Evolutionary conservation across 169 alveolate genomes (phyloP), one percentile per base, ranked within the genome.

Genomic region (Neospora caninum): DNA sequence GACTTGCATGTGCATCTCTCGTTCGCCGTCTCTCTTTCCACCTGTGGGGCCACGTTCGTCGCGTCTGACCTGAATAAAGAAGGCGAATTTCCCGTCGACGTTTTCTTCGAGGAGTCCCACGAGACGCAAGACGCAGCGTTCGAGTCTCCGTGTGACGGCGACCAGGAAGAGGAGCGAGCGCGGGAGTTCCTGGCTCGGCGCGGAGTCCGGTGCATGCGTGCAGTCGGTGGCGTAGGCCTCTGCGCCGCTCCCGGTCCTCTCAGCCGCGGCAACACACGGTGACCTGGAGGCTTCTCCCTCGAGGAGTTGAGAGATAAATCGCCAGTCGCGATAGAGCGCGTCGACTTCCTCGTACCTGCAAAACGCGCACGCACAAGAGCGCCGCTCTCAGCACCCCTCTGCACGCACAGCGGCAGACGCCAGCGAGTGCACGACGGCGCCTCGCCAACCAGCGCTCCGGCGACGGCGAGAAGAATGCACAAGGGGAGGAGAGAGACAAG

Each of bases 271-370:
- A 22, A 27, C 25, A 16, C 73, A 64, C 73, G 73, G n/a, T 64
- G 64, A 53, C 38, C 34, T 43, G 27, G 86, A 78, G 43, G 31
- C 13, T 29, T 64, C 86, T 7, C 45, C 9, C 86, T 78, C 39
- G 43, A 36, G 45, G n/a, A 78, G 42, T 43, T 78, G 27, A 18
- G n/a, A 20, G 13, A n/a, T 38, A n/a, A 78, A 78, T 39, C 36
- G n/a, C 89, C 89, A 82, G 89, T 82, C 89, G 67, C 25, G 20
- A 29, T 82, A 82, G 10, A 82, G 34, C 89, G 89, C 89, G 69
- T 82, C 67, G 41, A 82, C 54, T 41, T 82, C 89, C 36, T 82
- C 89, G 41, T 82, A 82, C 89, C 89, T 82, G 89, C 53, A 41
- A 31, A 13, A 41, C 13, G 18, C 54, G 38, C 89, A 39, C 13